Base-by-base conservation (phyloP, 805 yeast genomes). In the Blastobotrys terrestris region DNA sequence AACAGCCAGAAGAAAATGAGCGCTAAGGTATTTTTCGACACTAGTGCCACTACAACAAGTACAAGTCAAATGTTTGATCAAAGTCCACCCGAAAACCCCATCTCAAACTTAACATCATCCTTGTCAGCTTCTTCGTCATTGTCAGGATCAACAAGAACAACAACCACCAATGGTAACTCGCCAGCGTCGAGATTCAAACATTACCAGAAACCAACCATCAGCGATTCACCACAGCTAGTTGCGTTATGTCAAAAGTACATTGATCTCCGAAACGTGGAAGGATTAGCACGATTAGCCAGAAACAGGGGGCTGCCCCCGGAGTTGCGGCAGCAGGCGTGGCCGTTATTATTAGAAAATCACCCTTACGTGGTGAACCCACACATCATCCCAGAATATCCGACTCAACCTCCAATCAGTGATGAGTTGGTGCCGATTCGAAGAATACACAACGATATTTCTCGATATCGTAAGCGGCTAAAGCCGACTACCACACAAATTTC, bases 281-380 rank as follows among this genome's bases (percentile, higher is more conserved):
- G 90, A 0, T 69, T 91, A 46, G 95, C 97, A 0, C 72, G 81
- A 58, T 68, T 91, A 4, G 92, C 96, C 3, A 76, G 96, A 57
- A 90, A 84, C 58, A 73, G 81, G 53, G 97, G 98, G 2, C 74
- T 90, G 22, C 97, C 97, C 1, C 92, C 95, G 0, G 77, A 81
- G 53, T 72, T 89, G 51, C 76, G 98, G 55, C 81, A 80, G 58
- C 73, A 77, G 53, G 85, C 87, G 5, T 91, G 97, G 97, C 96
- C 97, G 1, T 69, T 87, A 2, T 67, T 91, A 49, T 68, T 91
- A 53, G 83, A 83, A 59, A 81, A 81, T 61, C 97, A 91, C 66
- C 97, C 97, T 1, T 87, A 83, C 72, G 96, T 88, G 13, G 68
- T 80, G 31, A 75, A 81, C 48, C 96, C 97, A 0, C 85, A 80